Percentiles rank a stretch among this genome's conserved stretches.
phyloP scores from a whole-genome alignment of 2,329 filamentous ascomycete genomes.

The Arachnopeziza araneosa region DNA sequence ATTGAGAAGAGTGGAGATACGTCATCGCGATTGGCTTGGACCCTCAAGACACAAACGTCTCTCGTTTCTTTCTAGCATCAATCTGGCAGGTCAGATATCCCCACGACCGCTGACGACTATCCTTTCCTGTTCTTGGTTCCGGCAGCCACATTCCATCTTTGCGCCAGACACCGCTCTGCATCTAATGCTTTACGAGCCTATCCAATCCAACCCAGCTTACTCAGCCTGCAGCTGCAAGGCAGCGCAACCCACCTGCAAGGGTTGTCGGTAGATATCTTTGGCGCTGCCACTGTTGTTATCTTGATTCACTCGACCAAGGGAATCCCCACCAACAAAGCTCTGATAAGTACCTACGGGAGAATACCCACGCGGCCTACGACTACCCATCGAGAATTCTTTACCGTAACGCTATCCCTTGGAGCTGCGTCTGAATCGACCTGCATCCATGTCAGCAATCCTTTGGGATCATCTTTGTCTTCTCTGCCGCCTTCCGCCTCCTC shows the following conservation, averaged over 20 bases:
- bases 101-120: too few species aligned
- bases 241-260: too few species aligned
- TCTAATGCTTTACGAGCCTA: neutral
- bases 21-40: neutral
- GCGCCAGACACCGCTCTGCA: too few species aligned
- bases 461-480: neutral
- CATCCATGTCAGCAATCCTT: neutral
- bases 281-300: too few species aligned
- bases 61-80: neutral
- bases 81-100: neutral
- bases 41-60: neutral
- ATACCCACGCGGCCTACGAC: too few species aligned
- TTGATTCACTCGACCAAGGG: too few species aligned
- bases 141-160: too few species aligned
- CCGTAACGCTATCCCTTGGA: neutral
- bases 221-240: neutral
- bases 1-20: neutral
- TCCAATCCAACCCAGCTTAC: neutral
- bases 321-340: too few species aligned
- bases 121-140: too few species aligned
- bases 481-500: neutral
- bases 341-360: too few species aligned
- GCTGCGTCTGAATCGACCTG: neutral
- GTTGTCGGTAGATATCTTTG: too few species aligned
- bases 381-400: neutral